phyloP scores from a whole-genome alignment of 1,139 yeast genomes.

The Sugiyamaella castrensis region DNA sequence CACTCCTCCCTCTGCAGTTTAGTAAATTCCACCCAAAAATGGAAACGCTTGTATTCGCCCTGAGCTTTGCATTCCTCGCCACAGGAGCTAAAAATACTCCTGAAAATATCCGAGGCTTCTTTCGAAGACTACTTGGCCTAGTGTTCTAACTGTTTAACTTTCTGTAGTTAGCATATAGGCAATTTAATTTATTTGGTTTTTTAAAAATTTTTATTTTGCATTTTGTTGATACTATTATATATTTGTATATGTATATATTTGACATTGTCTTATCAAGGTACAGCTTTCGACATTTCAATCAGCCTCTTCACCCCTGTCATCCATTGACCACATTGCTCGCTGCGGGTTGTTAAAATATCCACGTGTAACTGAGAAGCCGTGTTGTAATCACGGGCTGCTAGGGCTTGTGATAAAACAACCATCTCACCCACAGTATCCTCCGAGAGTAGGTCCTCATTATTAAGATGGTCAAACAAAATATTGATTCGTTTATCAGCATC shows the following conservation, averaged over 20 bases:
- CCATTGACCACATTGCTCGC: slow-evolving; percentile 88
- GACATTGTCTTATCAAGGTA: slow-evolving; percentile 17
- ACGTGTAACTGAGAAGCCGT: slow-evolving; percentile 53
- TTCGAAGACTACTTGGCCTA: slow-evolving; percentile 22
- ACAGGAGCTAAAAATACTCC: slow-evolving; percentile 19
- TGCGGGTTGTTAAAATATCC: slow-evolving; percentile 62
- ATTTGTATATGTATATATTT: background rate
- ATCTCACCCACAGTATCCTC: slow-evolving; percentile 56
- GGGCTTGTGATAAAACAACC: slow-evolving; percentile 48
- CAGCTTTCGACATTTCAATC: slow-evolving; percentile 59
- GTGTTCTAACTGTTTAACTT: slow-evolving; percentile 19
- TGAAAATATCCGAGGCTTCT: slow-evolving; percentile 24
- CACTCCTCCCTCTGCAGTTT: slow-evolving; percentile 34
- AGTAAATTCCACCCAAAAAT: slow-evolving; percentile 26
- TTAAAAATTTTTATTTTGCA: background rate
- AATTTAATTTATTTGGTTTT: background rate
- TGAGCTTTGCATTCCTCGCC: slow-evolving; percentile 38
- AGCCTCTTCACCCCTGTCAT: slow-evolving; percentile 87
- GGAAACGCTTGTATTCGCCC: slow-evolving; percentile 37
- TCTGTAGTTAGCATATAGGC: background rate
- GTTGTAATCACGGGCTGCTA: slow-evolving; percentile 54
- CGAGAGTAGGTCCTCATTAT: slow-evolving; percentile 65
- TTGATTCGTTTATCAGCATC: slow-evolving; percentile 83
- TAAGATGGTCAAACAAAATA: slow-evolving; percentile 75
- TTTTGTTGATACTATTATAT: background rate